A percentile compares a stretch with the other conserved stretches of the same genome.
phyloP scores from a whole-genome alignment of 169 alveolate genomes.

The Prorocentrum cordatum region DNA sequence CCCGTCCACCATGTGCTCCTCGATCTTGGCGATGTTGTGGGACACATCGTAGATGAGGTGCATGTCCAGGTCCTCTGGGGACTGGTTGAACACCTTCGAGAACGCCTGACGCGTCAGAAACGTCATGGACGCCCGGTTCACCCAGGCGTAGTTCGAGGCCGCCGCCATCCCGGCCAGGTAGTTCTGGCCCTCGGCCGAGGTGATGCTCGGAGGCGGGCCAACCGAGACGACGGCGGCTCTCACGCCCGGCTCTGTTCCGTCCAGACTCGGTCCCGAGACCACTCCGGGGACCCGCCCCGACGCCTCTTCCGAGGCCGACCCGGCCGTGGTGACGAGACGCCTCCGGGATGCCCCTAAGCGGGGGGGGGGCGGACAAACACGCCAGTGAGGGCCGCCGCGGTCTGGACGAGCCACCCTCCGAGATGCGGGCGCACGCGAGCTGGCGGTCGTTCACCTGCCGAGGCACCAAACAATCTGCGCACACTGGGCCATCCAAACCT shows the following conservation, averaged over 20 bases:
- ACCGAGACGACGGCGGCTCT: no score
- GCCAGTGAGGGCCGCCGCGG: no score
- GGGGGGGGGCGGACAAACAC: no score
- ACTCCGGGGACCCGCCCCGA: no score
- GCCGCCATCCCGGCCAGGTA: slow-evolving; percentile 83
- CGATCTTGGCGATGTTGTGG: slow-evolving; percentile 85
- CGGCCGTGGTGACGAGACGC: no score
- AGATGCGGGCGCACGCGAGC: slow-evolving; percentile 82
- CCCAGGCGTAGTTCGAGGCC: slow-evolving; percentile 89
- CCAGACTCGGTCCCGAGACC: no score
- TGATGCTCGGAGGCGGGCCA: not conserved
- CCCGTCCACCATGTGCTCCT: slow-evolving; percentile 78
- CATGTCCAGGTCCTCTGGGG: slow-evolving; percentile 87
- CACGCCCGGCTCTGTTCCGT: no score
- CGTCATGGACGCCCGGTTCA: slow-evolving; percentile 78
- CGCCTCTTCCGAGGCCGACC: no score
- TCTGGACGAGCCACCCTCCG: no score
- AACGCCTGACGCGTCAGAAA: slow-evolving; percentile 76
- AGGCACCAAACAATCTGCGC: no score
- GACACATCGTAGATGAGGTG: slow-evolving; percentile 86
- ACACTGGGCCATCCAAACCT: no score
- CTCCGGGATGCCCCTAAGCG: no score
- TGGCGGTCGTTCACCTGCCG: slow-evolving; percentile 82
- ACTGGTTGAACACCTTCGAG: slow-evolving; percentile 74
- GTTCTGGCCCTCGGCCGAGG: slow-evolving; percentile 77